Evolutionary conservation across 371 early-diverging fungal genomes (phyloP), one percentile per base, ranked within the genome.

Genomic region (Rhizopus delemar): DNA sequence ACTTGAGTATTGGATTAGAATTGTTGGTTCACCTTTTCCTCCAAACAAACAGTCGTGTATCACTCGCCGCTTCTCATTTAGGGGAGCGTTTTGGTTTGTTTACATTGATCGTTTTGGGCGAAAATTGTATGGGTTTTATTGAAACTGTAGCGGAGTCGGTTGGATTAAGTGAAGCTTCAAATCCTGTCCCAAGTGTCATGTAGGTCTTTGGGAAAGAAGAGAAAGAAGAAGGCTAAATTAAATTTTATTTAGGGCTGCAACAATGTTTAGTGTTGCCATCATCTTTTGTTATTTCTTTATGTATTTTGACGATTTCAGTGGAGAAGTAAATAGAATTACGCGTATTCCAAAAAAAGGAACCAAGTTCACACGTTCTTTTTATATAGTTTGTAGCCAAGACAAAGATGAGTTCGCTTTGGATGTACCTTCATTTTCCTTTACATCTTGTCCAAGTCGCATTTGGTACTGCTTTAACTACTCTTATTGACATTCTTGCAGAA

Each of bases 401-500:
- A 1, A 46, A 70, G 36, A 46, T 79, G 48, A 80, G 79, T 35
- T 83, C 81, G 46, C 67, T 84, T 7, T 84, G 85, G 85, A 73
- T 81, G 50, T 84, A 82, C 41, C 69, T 84, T n/a, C 85, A 84
- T 56, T 73, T 84, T 33, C 85, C 85, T 2, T 68, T 84, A 1
- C 85, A 84, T 53, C 39, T 84, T 2, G 81, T 83, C 41, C 78
- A 82, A 39, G 85, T 82, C 1, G 71, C 83, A 8, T 77, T 82
- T 54, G 85, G 85, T 41, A 82, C 81, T 63, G 83, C 83, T 6
- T 60, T 82, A 12, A 68, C 74, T 9, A 69, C 70, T 15, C 16
- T 59, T 7, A 12, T 45, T 11, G 16, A 55, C 6, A 8, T 8
- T 9, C 29, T 48, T 48, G 7, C 29, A 22, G 22, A 22, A 5